phyloP scores from a whole-genome alignment of 2,329 filamentous ascomycete species.

The Ascochyta fabae region DNA sequence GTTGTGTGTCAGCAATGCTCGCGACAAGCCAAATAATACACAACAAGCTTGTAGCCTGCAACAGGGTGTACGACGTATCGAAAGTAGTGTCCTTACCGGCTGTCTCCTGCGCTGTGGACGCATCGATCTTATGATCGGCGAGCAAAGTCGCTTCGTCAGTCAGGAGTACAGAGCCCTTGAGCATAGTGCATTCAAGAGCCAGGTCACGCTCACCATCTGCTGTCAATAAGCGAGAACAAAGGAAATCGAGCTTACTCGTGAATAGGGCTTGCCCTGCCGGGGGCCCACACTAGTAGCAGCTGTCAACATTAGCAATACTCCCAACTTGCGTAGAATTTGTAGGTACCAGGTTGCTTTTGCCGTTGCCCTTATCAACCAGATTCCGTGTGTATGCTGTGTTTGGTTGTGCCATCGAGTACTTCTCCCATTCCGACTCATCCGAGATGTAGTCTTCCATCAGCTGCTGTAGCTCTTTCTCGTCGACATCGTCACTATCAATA shows the following conservation, averaged over 20 bases:
- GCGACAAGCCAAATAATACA: neutral
- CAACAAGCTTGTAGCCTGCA: neutral
- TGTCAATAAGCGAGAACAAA: conserved; percentile 21
- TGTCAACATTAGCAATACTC: conserved; percentile 46
- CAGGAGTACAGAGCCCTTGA: conserved; percentile 29
- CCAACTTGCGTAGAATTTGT: neutral
- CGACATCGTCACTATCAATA: conserved; percentile 80
- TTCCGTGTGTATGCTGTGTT: conserved; percentile 82
- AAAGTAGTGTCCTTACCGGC: conserved; percentile 32
- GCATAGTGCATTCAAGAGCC: neutral
- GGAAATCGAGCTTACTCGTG: conserved; percentile 65
- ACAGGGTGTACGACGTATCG: conserved; percentile 4
- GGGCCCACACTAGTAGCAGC: conserved; percentile 89
- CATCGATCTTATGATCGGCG: conserved; percentile 39
- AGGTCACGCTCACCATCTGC: conserved; percentile 39
- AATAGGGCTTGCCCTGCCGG: conserved; percentile 81
- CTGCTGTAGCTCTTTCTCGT: conserved; percentile 72
- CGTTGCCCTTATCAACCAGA: conserved; percentile 88
- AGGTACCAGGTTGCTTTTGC: conserved; percentile 73
- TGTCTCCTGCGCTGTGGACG: conserved; percentile 35
- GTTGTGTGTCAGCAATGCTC: conserved; percentile 7
- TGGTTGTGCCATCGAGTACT: conserved; percentile 75
- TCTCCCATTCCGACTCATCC: conserved; percentile 71
- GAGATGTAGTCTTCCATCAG: conserved; percentile 80
- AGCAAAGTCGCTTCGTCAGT: conserved; percentile 38